Conservation (phyloP, 108 stramenopile genomes). For the Chaetoceros tenuissimus region DNA sequence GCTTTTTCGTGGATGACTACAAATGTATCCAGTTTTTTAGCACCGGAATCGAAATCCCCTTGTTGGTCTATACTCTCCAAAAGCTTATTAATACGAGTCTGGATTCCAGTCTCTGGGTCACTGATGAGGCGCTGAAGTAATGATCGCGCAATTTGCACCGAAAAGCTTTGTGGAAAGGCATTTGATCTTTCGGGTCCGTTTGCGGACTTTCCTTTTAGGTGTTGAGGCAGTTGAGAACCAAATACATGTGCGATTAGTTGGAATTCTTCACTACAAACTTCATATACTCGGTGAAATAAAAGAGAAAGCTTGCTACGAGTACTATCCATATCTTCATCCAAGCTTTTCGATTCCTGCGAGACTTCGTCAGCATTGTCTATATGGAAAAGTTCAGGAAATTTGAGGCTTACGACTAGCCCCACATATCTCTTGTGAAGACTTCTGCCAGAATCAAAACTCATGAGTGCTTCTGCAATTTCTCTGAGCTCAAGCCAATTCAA, state of each 20-base stretch:
- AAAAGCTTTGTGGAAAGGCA: conserved; percentile 50
- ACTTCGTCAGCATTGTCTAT: conserved; percentile 22
- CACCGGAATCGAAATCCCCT: conserved; percentile 71
- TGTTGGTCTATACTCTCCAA: conserved; percentile 69
- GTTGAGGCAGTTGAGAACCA: conserved; percentile 21
- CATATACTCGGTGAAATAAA: conserved; percentile 73
- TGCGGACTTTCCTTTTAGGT: not conserved
- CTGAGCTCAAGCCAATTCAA: conserved; percentile 65
- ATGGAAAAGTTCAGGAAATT: conserved; percentile 69
- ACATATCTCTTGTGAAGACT: conserved; percentile 67
- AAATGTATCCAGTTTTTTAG: conserved; percentile 83
- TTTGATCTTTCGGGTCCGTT: conserved; percentile 27
- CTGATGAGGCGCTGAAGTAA: conserved; percentile 70
- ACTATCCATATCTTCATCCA: conserved; percentile 59
- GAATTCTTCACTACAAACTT: conserved; percentile 79
- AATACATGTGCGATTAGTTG: conserved; percentile 77
- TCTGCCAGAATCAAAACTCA: conserved; percentile 63
- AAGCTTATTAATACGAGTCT: conserved; percentile 69
- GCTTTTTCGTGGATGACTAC: conserved; percentile 84
- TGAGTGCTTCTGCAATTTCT: conserved; percentile 55
- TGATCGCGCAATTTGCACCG: conserved; percentile 63
- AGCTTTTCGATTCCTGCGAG: conserved; percentile 22
- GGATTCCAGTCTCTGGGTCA: conserved; percentile 71
- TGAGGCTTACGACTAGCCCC: conserved; percentile 57
- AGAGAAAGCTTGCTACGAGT: conserved; percentile 61